Conservation (phyloP, 2,329 filamentous ascomycete genomes). For the Huntiella abstrusa region DNA sequence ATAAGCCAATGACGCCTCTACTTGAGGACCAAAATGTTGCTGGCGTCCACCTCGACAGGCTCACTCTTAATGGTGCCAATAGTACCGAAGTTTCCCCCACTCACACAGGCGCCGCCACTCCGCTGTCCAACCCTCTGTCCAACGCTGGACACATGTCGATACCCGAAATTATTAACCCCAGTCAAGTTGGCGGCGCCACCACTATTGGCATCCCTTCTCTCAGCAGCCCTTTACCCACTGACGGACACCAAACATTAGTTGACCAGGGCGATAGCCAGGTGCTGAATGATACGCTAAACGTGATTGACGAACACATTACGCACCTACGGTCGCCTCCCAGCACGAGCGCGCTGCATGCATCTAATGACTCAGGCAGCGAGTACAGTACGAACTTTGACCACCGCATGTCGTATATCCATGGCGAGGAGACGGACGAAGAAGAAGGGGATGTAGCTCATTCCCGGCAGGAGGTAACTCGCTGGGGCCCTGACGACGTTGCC, state of each 20-base stretch:
- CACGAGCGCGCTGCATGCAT: constrained; percentile 25
- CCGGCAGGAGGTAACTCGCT: constrained; percentile 53
- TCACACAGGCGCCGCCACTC: constrained; percentile 12
- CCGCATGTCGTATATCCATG: constrained; percentile 77
- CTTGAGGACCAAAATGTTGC: constrained; percentile 14
- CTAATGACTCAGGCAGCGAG: constrained; percentile 70
- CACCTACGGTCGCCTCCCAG: constrained; percentile 46
- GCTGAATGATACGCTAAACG: constrained; percentile 83
- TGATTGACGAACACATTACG: constrained; percentile 94
- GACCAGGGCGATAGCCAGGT: constrained; percentile 40
- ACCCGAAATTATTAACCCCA: constrained; percentile 15
- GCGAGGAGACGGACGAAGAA: constrained; percentile 89
- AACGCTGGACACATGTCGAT: constrained; percentile 14
- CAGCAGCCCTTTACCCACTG: constrained; percentile 21
- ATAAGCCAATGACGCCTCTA: constrained; percentile 17
- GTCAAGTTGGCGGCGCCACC: constrained; percentile 15
- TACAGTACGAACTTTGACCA: constrained; percentile 66
- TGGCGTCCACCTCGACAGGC: not conserved
- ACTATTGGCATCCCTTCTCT: constrained; percentile 13
- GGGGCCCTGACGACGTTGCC: constrained; percentile 67
- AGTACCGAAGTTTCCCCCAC: not conserved
- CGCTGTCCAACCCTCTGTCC: constrained; percentile 11
- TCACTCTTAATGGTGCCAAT: not conserved
- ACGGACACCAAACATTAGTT: no score
- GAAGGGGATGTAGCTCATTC: constrained; percentile 60